Evolutionary conservation across 208 protist genomes (phyloP).

Genomic region (Wallacemonas rigidus): DNA sequence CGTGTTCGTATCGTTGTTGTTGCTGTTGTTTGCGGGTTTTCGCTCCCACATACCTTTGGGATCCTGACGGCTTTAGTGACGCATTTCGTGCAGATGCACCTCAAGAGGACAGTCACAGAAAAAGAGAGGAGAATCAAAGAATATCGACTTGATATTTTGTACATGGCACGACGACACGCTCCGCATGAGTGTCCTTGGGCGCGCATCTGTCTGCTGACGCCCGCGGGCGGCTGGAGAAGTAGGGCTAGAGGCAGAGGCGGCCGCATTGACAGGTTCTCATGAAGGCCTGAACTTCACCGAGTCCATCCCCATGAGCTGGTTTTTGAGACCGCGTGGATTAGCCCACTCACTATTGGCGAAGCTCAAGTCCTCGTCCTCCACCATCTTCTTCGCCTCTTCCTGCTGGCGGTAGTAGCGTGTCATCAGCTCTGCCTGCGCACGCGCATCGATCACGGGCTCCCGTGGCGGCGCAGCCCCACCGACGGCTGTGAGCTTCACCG

Average conservation of each 20-base stretch:
- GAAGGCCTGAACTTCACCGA: constrained; percentile 48
- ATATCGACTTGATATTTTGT: too few relatives aligned
- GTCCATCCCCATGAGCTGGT: constrained; percentile 85
- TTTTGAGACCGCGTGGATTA: constrained; percentile 86
- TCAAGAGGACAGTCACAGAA: background rate
- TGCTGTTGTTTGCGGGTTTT: too few relatives aligned
- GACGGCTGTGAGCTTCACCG: constrained; percentile 84
- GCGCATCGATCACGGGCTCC: constrained; percentile 79
- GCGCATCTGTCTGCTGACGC: too few relatives aligned
- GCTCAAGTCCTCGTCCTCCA: constrained; percentile 90
- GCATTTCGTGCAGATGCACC: too few relatives aligned
- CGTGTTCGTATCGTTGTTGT: too few relatives aligned
- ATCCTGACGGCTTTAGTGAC: too few relatives aligned
- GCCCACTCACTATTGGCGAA: constrained; percentile 92
- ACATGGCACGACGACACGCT: too few relatives aligned
- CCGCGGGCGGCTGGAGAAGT: too few relatives aligned
- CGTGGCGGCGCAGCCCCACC: constrained; percentile 75
- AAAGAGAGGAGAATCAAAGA: background rate
- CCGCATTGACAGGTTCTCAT: background rate
- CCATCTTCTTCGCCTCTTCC: constrained; percentile 93
- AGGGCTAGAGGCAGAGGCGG: too few relatives aligned
- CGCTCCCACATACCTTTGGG: too few relatives aligned
- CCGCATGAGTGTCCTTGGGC: too few relatives aligned
- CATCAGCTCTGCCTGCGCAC: constrained; percentile 91
- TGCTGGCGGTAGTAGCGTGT: constrained; percentile 92